phyloP scores from a whole-genome alignment of 257 asterid species.

The Oldenlandia corymbosa region DNA sequence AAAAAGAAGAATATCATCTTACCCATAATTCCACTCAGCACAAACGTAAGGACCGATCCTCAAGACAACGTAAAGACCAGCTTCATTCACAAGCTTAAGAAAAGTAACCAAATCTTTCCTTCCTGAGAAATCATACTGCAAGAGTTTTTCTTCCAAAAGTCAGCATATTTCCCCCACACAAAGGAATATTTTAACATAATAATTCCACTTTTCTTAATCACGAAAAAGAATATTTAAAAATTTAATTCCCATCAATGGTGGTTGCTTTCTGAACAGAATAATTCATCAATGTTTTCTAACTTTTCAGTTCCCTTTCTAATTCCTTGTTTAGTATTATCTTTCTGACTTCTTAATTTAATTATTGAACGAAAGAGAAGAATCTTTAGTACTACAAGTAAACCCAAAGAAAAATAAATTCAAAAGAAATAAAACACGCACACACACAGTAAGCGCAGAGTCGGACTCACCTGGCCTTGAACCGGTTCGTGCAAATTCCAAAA shows the following conservation, averaged over 20 bases:
- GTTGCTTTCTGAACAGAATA: background rate
- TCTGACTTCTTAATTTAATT: no score
- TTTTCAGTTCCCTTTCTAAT: no score
- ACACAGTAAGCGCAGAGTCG: background rate
- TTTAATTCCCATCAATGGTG: background rate
- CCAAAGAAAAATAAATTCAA: no score
- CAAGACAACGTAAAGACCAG: conserved; percentile 67
- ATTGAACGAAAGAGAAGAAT: conserved; percentile 29
- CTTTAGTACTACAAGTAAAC: background rate
- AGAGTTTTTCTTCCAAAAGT: conserved; percentile 21
- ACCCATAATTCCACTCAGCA: conserved; percentile 98
- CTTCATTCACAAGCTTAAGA: conserved; percentile 57
- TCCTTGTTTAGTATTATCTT: no score
- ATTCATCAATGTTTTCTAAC: background rate
- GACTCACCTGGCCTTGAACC: conserved; percentile 58
- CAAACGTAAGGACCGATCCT: conserved; percentile 89
- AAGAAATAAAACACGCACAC: background rate
- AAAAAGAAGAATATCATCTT: background rate
- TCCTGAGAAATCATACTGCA: conserved; percentile 79
- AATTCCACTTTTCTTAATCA: no score
- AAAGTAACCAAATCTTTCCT: conserved; percentile 76
- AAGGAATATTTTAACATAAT: background rate
- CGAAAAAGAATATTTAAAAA: no score
- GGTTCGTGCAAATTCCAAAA: conserved; percentile 92
- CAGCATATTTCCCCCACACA: conserved; percentile 20